These are phyloP conservation scores for Coix lacrymajobi DNA, from an alignment of 176 grass and related monocot species.

Conservation along the genomic window DNA sequence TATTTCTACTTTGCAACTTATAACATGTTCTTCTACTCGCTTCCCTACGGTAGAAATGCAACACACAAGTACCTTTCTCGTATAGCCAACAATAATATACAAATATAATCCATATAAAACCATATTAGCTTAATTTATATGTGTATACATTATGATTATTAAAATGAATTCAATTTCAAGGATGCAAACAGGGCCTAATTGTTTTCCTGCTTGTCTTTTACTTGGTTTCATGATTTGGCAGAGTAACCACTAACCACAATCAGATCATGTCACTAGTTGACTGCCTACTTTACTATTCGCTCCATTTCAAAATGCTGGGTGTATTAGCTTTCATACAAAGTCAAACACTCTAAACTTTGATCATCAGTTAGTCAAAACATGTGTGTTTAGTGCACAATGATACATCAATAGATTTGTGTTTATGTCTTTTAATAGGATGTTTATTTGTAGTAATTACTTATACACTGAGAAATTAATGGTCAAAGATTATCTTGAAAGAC, in stretches of 20 bases:
- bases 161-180: no score
- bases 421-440: neutral
- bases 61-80: no score
- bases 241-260: neutral
- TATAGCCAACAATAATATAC: no score
- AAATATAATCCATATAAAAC: no score
- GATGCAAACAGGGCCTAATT: neutral
- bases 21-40: no score
- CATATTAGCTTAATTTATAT: no score
- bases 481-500: neutral
- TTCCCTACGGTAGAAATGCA: no score
- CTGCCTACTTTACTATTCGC: neutral
- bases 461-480: neutral
- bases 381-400: neutral
- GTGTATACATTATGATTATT: no score
- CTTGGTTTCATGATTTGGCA: neutral
- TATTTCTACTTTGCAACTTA: no score
- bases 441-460: neutral
- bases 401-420: neutral
- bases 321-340: neutral
- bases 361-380: neutral
- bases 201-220: neutral
- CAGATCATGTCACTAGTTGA: slow-evolving; percentile 3
- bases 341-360: neutral
- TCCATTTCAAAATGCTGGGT: neutral